A percentile compares a stretch with the other conserved stretches of the same genome.
Conservation (phyloP, 805 yeast genomes). For the Groenewaldozyma salmanticensis region DNA sequence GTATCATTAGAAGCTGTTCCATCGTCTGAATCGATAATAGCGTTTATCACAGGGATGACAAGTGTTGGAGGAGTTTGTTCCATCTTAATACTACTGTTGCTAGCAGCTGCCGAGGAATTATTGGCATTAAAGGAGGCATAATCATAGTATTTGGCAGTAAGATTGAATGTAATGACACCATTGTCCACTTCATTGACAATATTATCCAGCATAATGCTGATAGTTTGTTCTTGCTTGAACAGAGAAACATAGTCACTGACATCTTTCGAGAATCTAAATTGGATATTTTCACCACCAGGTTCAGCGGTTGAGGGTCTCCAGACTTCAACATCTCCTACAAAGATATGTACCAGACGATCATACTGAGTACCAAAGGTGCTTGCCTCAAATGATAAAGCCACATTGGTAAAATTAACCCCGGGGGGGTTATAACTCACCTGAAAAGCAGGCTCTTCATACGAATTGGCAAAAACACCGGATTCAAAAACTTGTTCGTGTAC, state of each 20-base stretch:
- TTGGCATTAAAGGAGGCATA: too few relatives aligned
- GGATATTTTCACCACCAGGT: slow-evolving; percentile 32
- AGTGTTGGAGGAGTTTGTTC: slow-evolving; percentile 3
- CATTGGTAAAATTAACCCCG: slow-evolving; percentile 26
- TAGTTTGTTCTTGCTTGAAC: slow-evolving; percentile 34
- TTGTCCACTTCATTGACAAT: slow-evolving; percentile 32
- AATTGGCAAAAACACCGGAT: slow-evolving; percentile 24
- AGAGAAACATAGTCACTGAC: slow-evolving; percentile 45
- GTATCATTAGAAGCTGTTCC: too few relatives aligned
- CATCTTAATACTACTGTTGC: too few relatives aligned
- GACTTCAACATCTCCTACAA: slow-evolving; percentile 44
- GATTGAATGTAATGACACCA: slow-evolving; percentile 10
- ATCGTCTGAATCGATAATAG: neutral
- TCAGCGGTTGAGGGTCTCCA: slow-evolving; percentile 86
- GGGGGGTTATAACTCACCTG: slow-evolving; percentile 25
- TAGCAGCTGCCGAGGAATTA: too few relatives aligned
- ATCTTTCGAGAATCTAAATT: slow-evolving; percentile 51
- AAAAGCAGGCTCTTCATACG: slow-evolving; percentile 27
- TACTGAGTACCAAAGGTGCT: slow-evolving; percentile 28
- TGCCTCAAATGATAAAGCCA: slow-evolving; percentile 26
- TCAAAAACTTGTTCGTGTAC: slow-evolving; percentile 15
- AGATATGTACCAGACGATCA: slow-evolving; percentile 31
- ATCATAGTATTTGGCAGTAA: slow-evolving; percentile 10
- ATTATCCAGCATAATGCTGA: slow-evolving; percentile 58
- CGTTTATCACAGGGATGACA: neutral